Evolutionary conservation across 1,284 basidiomycete species (phyloP).

Genomic region (Cronartium quercuum): DNA sequence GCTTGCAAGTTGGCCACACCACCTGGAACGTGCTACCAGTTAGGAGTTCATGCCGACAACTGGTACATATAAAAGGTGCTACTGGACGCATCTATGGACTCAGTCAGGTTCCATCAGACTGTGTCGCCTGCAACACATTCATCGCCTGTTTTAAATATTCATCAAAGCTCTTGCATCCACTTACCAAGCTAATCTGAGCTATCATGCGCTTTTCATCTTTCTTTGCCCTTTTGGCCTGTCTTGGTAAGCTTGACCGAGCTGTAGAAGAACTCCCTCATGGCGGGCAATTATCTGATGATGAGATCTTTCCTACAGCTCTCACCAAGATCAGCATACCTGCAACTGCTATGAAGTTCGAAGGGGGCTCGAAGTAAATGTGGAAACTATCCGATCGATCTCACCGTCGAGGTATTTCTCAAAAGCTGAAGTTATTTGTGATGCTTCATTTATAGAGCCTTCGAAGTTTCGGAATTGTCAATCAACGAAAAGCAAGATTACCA

Average conservation of each 20-base stretch:
- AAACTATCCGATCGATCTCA: neutral
- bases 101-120: neutral
- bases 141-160: neutral
- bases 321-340: neutral
- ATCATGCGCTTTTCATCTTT: neutral
- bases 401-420: neutral
- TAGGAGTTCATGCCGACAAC: neutral
- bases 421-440: neutral
- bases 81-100: neutral
- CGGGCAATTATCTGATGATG: neutral
- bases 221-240: neutral
- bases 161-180: neutral
- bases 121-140: neutral
- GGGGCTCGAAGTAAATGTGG: neutral
- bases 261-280: neutral
- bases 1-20: neutral
- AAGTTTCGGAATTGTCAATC: neutral
- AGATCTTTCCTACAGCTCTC: neutral
- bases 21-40: neutral
- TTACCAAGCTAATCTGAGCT: neutral
- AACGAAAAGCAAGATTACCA: neutral
- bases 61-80: neutral
- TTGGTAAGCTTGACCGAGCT: neutral
- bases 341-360: neutral
- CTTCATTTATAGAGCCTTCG: neutral